Evolutionary conservation across 192 early-diverging fungal species (phyloP).

Genomic region (Geosiphon pyriformis): DNA sequence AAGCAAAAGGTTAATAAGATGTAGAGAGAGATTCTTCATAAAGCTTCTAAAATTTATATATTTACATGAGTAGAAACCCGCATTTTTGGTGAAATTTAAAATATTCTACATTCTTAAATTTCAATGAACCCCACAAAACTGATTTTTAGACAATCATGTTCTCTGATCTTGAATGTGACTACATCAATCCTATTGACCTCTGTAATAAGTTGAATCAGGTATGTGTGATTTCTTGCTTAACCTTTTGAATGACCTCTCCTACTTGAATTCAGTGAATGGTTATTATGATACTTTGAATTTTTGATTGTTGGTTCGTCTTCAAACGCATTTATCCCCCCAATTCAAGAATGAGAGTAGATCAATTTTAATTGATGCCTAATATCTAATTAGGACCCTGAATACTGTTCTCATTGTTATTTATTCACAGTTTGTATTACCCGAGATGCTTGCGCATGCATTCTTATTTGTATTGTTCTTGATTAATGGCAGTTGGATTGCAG

Average conservation of each 20-base stretch:
- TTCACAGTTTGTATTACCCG: conserved; percentile 88
- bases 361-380: too few species aligned
- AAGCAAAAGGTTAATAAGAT: not conserved
- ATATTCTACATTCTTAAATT: not conserved
- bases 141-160: conserved; percentile 46
- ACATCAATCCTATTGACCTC: conserved; percentile 99
- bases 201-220: conserved; percentile 94
- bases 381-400: too few species aligned
- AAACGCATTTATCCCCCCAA: too few species aligned
- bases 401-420: not conserved
- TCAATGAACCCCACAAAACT: conserved; percentile 8
- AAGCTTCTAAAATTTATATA: not conserved
- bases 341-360: too few species aligned
- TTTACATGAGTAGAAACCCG: not conserved
- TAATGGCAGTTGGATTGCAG: conserved; percentile 82
- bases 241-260: not conserved
- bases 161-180: conserved; percentile 84
- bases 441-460: conserved; percentile 80
- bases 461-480: conserved; percentile 80
- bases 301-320: too few species aligned
- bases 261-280: not conserved
- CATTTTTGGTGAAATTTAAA: not conserved
- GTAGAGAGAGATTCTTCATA: not conserved
- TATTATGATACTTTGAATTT: too few species aligned
- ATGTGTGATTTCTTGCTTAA: too few species aligned